Evolutionary conservation across 495 filamentous ascomycete species (phyloP), one percentile per base, ranked within the genome.

Genomic region (Aspergillus nanangensis): DNA sequence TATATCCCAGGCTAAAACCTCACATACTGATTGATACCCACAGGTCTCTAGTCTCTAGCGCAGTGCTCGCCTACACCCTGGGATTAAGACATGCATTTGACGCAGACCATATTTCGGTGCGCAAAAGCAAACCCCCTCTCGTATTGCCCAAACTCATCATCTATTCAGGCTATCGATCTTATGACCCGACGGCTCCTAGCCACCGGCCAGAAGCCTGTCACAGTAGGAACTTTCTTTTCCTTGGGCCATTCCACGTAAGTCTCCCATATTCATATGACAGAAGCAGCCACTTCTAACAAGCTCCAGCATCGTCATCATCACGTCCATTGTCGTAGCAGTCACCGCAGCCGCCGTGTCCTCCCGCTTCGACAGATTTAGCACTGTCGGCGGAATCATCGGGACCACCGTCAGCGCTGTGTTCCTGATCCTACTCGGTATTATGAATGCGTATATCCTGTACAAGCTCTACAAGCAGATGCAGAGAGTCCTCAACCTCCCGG

Each of bases 191-290:
- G 91, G 9, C 77, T 97, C n/a, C 78, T 96, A 35, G 92, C 92
- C 17, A 78, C 86, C 0, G 90, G 90, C 13, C 87, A 90, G 60
- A 79, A 79, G 7, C 90, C 92, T 7, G 90, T 92, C n/a, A 86
- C 91, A 1, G 90, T 96, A 5, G 92, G 92, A 32, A 95, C 85
- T n/a, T 97, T 89, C 53, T 96, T 97, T 72, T 90, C 85, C 9
- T 79, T 97, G 0, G 92, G 92, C 0, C 93, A 97, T 65, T 93
- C 86, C 9, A 96, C 91, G 62, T 82, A 58, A 48, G 69, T 57
- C 27, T 8, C n/a, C 32, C 36, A 38, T 18, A n/a, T 38, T 13
- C 13, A 3, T 15, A n/a, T 15, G 29, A n/a, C 10, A 20, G 2
- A 3, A 40, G 24, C 27, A 21, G 8, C 21, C n/a, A 19, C n/a